These are phyloP conservation scores for Pittosporum tobira DNA, from an alignment of 129 eudicot species.

Conservation along the genomic window DNA sequence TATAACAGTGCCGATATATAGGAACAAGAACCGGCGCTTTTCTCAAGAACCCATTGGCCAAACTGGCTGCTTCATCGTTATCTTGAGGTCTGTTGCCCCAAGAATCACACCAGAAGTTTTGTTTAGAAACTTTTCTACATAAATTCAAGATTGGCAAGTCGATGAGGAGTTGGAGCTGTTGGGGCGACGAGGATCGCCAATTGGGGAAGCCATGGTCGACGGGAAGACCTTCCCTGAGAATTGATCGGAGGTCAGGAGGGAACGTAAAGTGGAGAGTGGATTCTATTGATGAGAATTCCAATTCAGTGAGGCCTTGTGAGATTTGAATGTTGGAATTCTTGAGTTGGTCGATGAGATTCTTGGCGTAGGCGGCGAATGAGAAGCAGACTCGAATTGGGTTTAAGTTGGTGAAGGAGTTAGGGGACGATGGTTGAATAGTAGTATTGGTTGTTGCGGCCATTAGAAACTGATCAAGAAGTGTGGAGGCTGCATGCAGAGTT, in stretches of 20 bases:
- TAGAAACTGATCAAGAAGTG: not conserved
- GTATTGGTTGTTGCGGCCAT: constrained; percentile 19
- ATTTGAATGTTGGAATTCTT: constrained; percentile 37
- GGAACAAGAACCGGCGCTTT: constrained; percentile 63
- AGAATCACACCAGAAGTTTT: constrained; percentile 37
- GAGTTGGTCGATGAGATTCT: constrained; percentile 50
- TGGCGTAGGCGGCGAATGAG: constrained; percentile 89
- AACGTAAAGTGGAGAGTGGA: constrained; percentile 44
- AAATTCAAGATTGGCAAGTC: constrained; percentile 50
- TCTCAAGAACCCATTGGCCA: constrained; percentile 40
- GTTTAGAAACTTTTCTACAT: constrained; percentile 32
- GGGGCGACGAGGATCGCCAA: constrained; percentile 80
- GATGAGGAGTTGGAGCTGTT: constrained; percentile 51
- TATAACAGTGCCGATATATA: constrained; percentile 46
- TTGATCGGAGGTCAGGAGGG: constrained; percentile 83
- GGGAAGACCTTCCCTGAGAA: constrained; percentile 80
- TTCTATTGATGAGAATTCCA: constrained; percentile 50
- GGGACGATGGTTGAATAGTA: not conserved
- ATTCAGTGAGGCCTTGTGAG: constrained; percentile 41
- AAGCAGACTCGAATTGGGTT: constrained; percentile 46
- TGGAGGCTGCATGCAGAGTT: not conserved
- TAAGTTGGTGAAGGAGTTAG: constrained; percentile 5
- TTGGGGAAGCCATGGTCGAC: constrained; percentile 76
- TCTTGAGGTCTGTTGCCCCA: constrained; percentile 65
- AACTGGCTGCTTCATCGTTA: constrained; percentile 34